Percentiles rank a stretch among this genome's conserved stretches.
phyloP scores from a whole-genome alignment of 257 asterid genomes.

The Nicotiana obtusifolia region DNA sequence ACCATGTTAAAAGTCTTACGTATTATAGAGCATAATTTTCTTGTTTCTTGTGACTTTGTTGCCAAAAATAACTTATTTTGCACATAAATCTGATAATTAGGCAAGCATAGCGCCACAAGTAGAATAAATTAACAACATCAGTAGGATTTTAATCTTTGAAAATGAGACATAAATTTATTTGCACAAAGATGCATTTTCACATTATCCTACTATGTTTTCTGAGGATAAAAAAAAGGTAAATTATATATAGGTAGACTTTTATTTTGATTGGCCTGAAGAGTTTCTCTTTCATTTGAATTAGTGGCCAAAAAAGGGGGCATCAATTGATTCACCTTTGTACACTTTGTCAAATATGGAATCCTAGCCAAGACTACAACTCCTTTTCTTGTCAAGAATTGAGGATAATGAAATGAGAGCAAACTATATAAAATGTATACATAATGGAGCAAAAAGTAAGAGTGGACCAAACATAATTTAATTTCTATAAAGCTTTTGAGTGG shows the following conservation, averaged over 20 bases:
- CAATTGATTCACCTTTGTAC: slow-evolving; percentile 7
- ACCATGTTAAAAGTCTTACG: no score
- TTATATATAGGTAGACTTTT: not conserved
- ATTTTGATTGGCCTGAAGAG: not conserved
- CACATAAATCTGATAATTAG: not conserved
- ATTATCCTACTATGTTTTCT: not conserved
- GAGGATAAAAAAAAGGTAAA: not conserved
- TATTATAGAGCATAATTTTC: not conserved
- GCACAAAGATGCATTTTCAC: not conserved
- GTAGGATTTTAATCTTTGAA: not conserved
- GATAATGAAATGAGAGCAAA: slow-evolving; percentile 6
- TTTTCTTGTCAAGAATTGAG: not conserved
- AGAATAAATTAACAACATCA: not conserved
- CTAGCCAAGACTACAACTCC: not conserved
- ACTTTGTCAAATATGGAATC: slow-evolving; percentile 12
- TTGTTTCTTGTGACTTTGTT: not conserved
- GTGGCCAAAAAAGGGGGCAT: not conserved
- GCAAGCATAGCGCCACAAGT: no score
- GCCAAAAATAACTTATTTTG: not conserved
- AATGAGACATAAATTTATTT: not conserved
- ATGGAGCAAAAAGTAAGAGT: not conserved
- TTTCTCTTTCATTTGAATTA: not conserved
- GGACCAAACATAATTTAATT: slow-evolving; percentile 1
- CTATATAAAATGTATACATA: not conserved
- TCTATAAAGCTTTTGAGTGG: slow-evolving; percentile 33